Evolutionary conservation across 108 stramenopile species (phyloP).

Genomic region (Asterionellopsis glacialis): DNA sequence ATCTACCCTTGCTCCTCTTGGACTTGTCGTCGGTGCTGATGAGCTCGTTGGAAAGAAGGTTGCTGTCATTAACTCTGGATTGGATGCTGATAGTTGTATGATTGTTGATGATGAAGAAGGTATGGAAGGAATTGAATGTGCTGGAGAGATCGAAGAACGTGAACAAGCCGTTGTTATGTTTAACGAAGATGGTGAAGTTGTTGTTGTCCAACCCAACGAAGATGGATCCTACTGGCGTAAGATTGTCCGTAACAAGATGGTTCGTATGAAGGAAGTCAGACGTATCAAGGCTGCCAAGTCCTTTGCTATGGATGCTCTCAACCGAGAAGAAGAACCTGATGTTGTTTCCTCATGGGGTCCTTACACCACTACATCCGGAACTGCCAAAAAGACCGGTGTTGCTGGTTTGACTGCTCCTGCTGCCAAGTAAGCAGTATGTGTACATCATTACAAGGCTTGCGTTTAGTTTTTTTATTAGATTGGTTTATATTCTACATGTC

Average conservation of each 20-base stretch:
- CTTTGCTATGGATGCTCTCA: slow-evolving; percentile 48
- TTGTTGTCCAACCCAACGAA: slow-evolving; percentile 92
- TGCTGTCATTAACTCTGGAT: slow-evolving; percentile 63
- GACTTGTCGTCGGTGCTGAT: slow-evolving; percentile 80
- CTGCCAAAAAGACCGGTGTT: slow-evolving; percentile 68
- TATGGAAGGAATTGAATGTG: slow-evolving; percentile 72
- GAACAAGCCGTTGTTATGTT: slow-evolving; percentile 62
- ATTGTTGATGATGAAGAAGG: slow-evolving; percentile 36
- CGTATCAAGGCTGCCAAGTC: slow-evolving; percentile 73
- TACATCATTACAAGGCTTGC: too few relatives aligned
- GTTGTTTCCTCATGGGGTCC: slow-evolving; percentile 71
- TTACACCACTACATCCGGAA: slow-evolving; percentile 61
- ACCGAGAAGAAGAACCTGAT: slow-evolving; percentile 30
- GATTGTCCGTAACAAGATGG: slow-evolving; percentile 89
- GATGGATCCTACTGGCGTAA: slow-evolving; percentile 95
- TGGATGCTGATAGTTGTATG: slow-evolving; percentile 18
- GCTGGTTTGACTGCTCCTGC: slow-evolving; percentile 57
- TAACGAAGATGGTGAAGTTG: slow-evolving; percentile 30
- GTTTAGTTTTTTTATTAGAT: too few relatives aligned
- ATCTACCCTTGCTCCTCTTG: slow-evolving; percentile 87
- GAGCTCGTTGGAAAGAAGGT: slow-evolving; percentile 73
- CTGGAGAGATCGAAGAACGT: slow-evolving; percentile 25
- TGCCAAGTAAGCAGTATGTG: too few relatives aligned
- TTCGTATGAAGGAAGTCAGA: slow-evolving; percentile 79
- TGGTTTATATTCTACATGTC: too few relatives aligned